phyloP scores from a whole-genome alignment of 176 grass and related monocot species.

The Neostapfia colusana region DNA sequence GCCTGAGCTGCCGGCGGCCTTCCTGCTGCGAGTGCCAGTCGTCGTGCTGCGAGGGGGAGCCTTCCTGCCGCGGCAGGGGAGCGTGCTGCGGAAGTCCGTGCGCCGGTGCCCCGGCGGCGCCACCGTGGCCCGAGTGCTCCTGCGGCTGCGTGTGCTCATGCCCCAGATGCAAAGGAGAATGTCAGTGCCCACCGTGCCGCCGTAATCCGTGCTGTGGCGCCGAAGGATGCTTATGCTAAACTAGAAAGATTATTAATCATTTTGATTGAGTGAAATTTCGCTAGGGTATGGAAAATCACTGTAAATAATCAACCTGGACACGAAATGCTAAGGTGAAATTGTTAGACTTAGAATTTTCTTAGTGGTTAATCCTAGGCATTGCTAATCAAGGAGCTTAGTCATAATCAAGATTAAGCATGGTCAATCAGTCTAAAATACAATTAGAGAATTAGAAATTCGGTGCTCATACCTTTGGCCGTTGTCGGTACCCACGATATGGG shows the following conservation, averaged over 20 bases:
- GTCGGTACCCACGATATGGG: too few species aligned
- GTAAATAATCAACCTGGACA: conserved; percentile 12
- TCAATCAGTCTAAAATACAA: too few species aligned
- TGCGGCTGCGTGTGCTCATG: conserved; percentile 91
- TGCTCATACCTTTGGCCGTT: too few species aligned
- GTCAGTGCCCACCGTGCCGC: conserved; percentile 50
- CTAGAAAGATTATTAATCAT: neutral
- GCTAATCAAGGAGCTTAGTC: too few species aligned
- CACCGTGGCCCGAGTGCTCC: conserved; percentile 71
- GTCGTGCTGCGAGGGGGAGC: conserved; percentile 30
- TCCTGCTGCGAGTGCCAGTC: conserved; percentile 21
- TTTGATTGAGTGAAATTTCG: neutral
- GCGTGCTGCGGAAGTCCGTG: conserved; percentile 8
- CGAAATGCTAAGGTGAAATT: neutral
- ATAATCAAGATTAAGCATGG: too few species aligned
- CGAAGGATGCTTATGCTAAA: conserved; percentile 69
- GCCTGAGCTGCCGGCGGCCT: conserved; percentile 39
- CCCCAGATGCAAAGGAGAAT: conserved; percentile 46
- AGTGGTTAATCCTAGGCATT: too few species aligned
- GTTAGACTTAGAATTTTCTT: too few species aligned
- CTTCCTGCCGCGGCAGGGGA: conserved; percentile 25
- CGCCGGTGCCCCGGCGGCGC: conserved; percentile 16
- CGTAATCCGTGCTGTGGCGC: too few species aligned
- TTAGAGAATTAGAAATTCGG: too few species aligned
- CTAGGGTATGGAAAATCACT: neutral